Base-by-base conservation (phyloP, 768 basidiomycete genomes). In the Mycena vulgaris region DNA sequence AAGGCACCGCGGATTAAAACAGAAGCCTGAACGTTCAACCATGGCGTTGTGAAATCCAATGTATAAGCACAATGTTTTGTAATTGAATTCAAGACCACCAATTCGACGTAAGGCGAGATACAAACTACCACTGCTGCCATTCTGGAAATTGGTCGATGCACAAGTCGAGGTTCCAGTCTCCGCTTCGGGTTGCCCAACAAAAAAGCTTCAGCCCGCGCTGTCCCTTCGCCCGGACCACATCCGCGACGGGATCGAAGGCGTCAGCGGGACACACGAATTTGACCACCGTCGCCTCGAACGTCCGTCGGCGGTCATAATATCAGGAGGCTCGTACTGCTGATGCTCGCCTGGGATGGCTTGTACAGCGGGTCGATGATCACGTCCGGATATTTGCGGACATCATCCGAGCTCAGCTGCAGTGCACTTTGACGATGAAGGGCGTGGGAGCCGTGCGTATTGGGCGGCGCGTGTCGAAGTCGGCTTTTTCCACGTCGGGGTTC, bases 371-470 rank as follows among this genome's bases (percentile, higher is more conserved):
- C 48, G 4, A 62, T 9, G 23, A 55, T 9, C 17, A 14, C 33
- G 35, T 63, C 49, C 37, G 49, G 51, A 2, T 31, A 28, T 9
- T 11, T 61, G 30, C 35, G 4, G 10, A 49, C 45, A 10, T 52
- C 23, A 2, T 31, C 2, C 33, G 55, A 48, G 39, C 28, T 48
- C 21, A 69, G 17, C 47, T 69, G 62, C n/a, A n/a, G n/a, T n/a
- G n/a, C 23, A 69, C 55, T 52, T 69, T 69, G 31, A 69, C 62
- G 33, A 69, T 59, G 30, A 69, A 69, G 53, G 68, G 62, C 17
- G 48, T 51, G 31, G n/a, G 31, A 17, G 13, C 68, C 63, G 63
- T 69, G 63, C 23, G 63, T 69, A 30, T 69, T 69, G 27, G 31
- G 27, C 2, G 56, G 68, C 6, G 55, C n/a, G 14, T n/a, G 5